Evolutionary conservation across 768 basidiomycete species (phyloP).

Genomic region (Fibroporia radiculosa): DNA sequence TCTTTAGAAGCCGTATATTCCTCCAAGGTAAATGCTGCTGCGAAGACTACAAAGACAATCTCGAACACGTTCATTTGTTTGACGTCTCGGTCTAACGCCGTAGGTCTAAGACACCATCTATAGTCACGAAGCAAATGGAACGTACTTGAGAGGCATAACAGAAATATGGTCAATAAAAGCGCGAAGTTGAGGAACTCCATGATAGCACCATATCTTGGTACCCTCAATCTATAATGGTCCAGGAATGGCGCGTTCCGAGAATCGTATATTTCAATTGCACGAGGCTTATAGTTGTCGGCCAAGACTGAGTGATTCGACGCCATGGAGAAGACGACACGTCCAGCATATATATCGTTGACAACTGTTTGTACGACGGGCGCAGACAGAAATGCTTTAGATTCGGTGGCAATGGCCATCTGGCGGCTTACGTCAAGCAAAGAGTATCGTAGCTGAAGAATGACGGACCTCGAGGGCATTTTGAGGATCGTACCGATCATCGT

Average conservation of each 20-base stretch:
- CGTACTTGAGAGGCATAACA: constrained; percentile 71
- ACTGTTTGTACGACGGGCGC: constrained; percentile 81
- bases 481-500: constrained; percentile 57
- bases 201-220: constrained; percentile 72
- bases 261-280: constrained; percentile 68
- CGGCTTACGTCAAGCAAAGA: background rate
- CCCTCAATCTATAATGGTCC: constrained; percentile 82
- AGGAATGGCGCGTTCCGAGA: constrained; percentile 59
- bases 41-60: constrained; percentile 65
- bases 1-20: constrained; percentile 86
- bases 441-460: constrained; percentile 3
- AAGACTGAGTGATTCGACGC: constrained; percentile 64
- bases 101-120: background rate
- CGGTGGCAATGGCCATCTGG: constrained; percentile 84
- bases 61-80: constrained; percentile 54
- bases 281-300: constrained; percentile 84
- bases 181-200: constrained; percentile 77
- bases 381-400: constrained; percentile 77
- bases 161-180: constrained; percentile 57
- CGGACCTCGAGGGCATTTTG: constrained; percentile 83
- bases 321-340: constrained; percentile 62
- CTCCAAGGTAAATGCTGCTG: constrained; percentile 70
- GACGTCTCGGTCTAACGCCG: constrained; percentile 48
- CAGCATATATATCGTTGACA: constrained; percentile 80
- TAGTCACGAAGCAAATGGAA: background rate